Conservation (phyloP, 805 yeast species). For the Starmera pachycereana region DNA sequence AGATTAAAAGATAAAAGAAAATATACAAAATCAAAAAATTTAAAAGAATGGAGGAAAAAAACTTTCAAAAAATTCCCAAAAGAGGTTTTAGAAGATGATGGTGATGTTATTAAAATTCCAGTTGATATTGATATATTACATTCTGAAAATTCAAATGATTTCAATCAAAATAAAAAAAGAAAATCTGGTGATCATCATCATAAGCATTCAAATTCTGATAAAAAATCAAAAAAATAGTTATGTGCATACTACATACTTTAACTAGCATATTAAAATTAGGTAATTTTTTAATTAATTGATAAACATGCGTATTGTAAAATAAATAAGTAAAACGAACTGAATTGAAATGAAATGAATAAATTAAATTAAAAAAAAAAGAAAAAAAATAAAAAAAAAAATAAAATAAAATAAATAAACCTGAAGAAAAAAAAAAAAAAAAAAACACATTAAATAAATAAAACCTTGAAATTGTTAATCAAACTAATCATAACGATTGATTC, state of each 20-base stretch:
- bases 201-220: not conserved
- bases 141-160: not conserved
- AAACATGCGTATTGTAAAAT: too few species aligned
- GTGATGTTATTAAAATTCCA: constrained; percentile 15
- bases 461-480: too few species aligned
- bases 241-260: too few species aligned
- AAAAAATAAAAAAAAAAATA: not conserved
- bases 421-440: not conserved
- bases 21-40: constrained; percentile 69
- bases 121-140: constrained; percentile 1
- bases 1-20: constrained; percentile 73
- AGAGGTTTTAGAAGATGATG: constrained; percentile 13
- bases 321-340: not conserved
- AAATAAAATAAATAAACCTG: too few species aligned
- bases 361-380: not conserved
- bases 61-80: constrained; percentile 53
- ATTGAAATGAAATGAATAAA: not conserved
- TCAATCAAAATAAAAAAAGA: not conserved
- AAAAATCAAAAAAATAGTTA: too few species aligned
- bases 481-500: constrained; percentile 16
- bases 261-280: too few species aligned
- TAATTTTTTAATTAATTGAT: too few species aligned
- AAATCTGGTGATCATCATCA: not conserved
- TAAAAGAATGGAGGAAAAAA: constrained; percentile 83
- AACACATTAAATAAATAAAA: not conserved